Evolutionary conservation across 257 asterid genomes (phyloP).

Genomic region (Linaria vulgaris): DNA sequence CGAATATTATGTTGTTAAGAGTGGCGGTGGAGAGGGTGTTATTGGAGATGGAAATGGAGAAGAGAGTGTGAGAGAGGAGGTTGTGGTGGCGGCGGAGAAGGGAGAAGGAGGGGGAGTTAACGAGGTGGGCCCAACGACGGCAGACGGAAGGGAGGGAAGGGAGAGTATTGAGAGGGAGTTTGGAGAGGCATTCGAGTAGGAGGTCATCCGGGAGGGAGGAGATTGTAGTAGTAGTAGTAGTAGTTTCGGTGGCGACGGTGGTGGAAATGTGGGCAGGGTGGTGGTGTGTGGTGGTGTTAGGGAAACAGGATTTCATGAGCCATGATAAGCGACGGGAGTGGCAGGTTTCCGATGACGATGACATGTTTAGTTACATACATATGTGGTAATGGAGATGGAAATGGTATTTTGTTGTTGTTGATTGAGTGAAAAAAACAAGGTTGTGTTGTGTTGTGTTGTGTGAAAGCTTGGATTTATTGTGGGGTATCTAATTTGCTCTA

Average conservation of each 20-base stretch:
- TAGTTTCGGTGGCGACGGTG: neutral
- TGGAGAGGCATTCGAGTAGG: constrained; percentile 73
- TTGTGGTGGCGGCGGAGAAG: constrained; percentile 53
- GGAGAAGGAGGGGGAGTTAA: constrained; percentile 59
- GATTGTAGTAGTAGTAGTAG: constrained; percentile 39
- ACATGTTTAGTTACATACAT: too few species aligned
- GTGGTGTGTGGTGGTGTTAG: constrained; percentile 57
- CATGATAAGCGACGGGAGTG: constrained; percentile 79
- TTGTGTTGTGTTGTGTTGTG: too few species aligned
- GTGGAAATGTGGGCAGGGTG: constrained; percentile 34
- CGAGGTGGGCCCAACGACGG: constrained; percentile 76
- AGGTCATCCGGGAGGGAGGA: constrained; percentile 79
- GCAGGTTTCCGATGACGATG: constrained; percentile 53
- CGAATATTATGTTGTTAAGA: constrained; percentile 34
- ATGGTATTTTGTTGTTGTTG: too few species aligned
- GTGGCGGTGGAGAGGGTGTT: constrained; percentile 68
- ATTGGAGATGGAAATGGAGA: constrained; percentile 53
- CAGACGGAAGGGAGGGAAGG: constrained; percentile 73
- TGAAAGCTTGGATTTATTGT: too few species aligned
- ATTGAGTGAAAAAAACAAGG: too few species aligned
- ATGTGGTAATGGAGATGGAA: neutral
- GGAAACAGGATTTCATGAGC: constrained; percentile 87
- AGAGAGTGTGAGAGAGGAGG: constrained; percentile 45
- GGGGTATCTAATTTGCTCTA: too few species aligned
- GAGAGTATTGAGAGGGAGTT: constrained; percentile 60